phyloP scores from a whole-genome alignment of 441 rosid genomes.

The Populus hybrid region DNA sequence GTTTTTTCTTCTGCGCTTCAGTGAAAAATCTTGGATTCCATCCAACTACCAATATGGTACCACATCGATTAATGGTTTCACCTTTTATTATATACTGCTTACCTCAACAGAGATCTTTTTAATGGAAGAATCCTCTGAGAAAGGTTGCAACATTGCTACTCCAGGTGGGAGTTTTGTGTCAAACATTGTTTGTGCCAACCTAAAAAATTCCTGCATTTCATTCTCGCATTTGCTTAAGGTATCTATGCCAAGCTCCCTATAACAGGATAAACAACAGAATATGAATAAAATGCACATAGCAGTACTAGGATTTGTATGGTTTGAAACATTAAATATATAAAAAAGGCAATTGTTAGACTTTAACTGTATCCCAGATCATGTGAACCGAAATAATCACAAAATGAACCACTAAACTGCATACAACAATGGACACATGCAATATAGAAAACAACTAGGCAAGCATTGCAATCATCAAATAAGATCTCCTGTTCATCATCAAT shows the following conservation, averaged over 20 bases:
- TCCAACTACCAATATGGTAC: not conserved
- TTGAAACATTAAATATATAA: too few species aligned
- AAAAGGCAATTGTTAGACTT: not conserved
- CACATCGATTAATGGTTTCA: not conserved
- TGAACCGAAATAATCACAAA: not conserved
- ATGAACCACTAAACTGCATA: not conserved
- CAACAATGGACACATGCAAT: not conserved
- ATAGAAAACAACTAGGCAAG: not conserved
- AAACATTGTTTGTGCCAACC: conserved; percentile 82
- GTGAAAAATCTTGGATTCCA: not conserved
- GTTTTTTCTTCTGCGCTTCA: not conserved
- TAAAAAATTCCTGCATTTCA: conserved; percentile 71
- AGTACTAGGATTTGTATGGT: not conserved
- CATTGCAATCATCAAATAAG: not conserved
- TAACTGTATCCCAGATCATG: not conserved
- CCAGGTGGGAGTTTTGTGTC: too few species aligned
- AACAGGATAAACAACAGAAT: conserved; percentile 10
- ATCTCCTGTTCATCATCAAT: not conserved
- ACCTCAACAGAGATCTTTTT: conserved; percentile 80
- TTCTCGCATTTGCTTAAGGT: conserved; percentile 59
- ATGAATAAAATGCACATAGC: not conserved
- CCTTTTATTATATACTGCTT: conserved; percentile 5
- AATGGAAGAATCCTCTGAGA: too few species aligned
- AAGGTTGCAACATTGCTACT: too few species aligned
- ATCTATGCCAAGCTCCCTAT: conserved; percentile 79